These are phyloP conservation scores for Martiniozyma abietophila DNA, from an alignment of 805 yeast genomes.

Conservation along the genomic window DNA sequence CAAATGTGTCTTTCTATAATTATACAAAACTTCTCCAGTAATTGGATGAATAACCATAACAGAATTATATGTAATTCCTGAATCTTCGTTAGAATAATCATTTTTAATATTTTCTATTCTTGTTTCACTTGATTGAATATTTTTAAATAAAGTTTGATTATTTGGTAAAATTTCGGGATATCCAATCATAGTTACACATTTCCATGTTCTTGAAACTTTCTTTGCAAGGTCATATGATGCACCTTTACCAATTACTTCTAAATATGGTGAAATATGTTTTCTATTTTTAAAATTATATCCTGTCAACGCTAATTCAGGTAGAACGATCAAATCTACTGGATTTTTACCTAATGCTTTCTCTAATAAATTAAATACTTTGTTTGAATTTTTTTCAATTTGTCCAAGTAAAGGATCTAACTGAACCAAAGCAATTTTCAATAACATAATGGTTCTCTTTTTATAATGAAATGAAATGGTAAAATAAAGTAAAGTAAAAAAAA, in stretches of 20 bases:
- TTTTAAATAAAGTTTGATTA: too few relatives aligned
- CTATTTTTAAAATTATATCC: slow-evolving; percentile 62
- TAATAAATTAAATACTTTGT: slow-evolving; percentile 36
- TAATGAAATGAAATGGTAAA: too few relatives aligned
- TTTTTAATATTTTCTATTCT: too few relatives aligned
- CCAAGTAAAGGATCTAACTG: slow-evolving; percentile 65
- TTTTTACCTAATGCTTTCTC: slow-evolving; percentile 18
- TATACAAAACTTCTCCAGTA: slow-evolving; percentile 48
- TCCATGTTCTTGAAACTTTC: slow-evolving; percentile 36
- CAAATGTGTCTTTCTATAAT: slow-evolving; percentile 68
- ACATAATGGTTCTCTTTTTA: too few relatives aligned
- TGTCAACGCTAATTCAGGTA: slow-evolving; percentile 80
- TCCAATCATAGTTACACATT: slow-evolving; percentile 69
- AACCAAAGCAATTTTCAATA: slow-evolving; percentile 50
- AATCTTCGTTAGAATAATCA: too few relatives aligned
- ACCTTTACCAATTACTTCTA: slow-evolving; percentile 35
- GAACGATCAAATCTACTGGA: slow-evolving; percentile 55
- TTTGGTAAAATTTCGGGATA: slow-evolving; percentile 55
- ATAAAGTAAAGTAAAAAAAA: too few relatives aligned
- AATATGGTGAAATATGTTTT: slow-evolving; percentile 44
- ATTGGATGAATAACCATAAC: slow-evolving; percentile 56
- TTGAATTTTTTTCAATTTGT: slow-evolving; percentile 42
- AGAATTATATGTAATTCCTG: slow-evolving; percentile 48
- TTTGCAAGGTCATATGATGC: slow-evolving; percentile 49
- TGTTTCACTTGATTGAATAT: too few relatives aligned